Percentiles rank a stretch among this genome's conserved stretches.
Conservation (phyloP, 441 rosid species). For the Erysimum pusillum region DNA sequence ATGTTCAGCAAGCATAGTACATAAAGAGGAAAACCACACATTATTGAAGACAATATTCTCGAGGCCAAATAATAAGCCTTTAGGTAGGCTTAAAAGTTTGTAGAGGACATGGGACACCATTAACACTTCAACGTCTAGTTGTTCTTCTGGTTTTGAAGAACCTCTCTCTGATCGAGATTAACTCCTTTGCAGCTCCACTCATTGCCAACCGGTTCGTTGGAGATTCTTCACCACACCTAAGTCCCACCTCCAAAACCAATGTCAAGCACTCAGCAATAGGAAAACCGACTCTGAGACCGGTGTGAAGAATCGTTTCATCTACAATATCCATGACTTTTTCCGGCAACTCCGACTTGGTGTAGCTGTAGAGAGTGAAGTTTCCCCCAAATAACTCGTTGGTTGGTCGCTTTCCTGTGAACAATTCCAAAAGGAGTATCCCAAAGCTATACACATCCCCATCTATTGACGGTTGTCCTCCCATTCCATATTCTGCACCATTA, state of each 20-base stretch:
- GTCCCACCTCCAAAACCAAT: slow-evolving; percentile 14
- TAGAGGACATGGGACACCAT: not conserved
- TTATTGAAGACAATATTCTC: not conserved
- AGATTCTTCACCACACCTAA: slow-evolving; percentile 18
- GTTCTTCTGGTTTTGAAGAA: slow-evolving; percentile 14
- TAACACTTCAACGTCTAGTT: slow-evolving; percentile 9
- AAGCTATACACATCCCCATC: not conserved
- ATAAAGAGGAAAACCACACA: not conserved
- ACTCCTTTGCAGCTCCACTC: slow-evolving; percentile 7
- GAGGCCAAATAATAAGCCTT: not conserved
- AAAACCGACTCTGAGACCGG: not conserved
- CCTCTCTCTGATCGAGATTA: slow-evolving; percentile 15
- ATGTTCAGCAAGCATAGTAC: not conserved
- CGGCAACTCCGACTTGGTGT: not conserved
- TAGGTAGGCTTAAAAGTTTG: not conserved
- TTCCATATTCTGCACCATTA: slow-evolving; percentile 22
- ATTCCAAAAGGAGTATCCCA: not conserved
- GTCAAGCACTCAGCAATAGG: not conserved
- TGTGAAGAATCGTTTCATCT: not conserved
- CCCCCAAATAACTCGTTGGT: slow-evolving; percentile 9
- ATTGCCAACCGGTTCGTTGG: not conserved
- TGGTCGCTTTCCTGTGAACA: slow-evolving; percentile 7
- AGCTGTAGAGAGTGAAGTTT: slow-evolving; percentile 1
- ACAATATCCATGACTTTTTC: slow-evolving; percentile 7
- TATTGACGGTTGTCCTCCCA: slow-evolving; percentile 21